These are phyloP conservation scores for Endotrypanum monterogeii DNA, from an alignment of 208 protist species.

Conservation along the genomic window DNA sequence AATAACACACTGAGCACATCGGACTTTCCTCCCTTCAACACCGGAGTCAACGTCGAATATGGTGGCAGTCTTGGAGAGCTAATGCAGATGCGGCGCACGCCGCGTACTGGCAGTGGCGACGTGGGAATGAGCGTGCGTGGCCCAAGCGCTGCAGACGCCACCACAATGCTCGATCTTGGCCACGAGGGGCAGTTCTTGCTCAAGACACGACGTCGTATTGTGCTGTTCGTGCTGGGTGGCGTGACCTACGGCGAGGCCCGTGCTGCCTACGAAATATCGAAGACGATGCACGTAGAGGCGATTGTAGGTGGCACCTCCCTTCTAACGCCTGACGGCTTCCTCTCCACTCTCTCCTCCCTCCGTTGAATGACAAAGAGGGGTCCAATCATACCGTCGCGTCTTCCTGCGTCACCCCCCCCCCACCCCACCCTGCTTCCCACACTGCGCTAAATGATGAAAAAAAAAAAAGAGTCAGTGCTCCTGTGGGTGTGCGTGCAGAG, in stretches of 20 bases:
- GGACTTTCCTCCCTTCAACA: constrained; percentile 67
- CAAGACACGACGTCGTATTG: constrained; percentile 45
- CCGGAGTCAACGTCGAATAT: constrained; percentile 11
- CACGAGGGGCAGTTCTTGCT: constrained; percentile 48
- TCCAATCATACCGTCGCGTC: not conserved
- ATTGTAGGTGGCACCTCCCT: constrained; percentile 77
- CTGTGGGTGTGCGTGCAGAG: no score
- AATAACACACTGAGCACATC: constrained; percentile 47
- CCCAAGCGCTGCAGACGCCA: constrained; percentile 14
- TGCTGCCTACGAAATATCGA: constrained; percentile 67
- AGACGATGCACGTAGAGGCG: constrained; percentile 48
- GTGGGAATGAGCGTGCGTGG: constrained; percentile 2
- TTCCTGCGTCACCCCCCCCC: no score
- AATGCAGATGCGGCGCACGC: constrained; percentile 18
- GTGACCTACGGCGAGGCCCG: constrained; percentile 70
- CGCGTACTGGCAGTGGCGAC: constrained; percentile 7
- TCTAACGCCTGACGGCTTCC: constrained; percentile 48
- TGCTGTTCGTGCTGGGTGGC: constrained; percentile 80
- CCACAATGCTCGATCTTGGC: constrained; percentile 50
- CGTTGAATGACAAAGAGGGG: constrained; percentile 16
- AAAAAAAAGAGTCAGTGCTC: no score
- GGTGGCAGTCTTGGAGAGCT: constrained; percentile 8
- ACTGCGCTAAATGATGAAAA: no score
- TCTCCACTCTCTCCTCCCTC: constrained; percentile 41
- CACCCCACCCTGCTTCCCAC: no score